phyloP scores from a whole-genome alignment of 495 filamentous ascomycete species.

The Astrothelium subdiscretum region DNA sequence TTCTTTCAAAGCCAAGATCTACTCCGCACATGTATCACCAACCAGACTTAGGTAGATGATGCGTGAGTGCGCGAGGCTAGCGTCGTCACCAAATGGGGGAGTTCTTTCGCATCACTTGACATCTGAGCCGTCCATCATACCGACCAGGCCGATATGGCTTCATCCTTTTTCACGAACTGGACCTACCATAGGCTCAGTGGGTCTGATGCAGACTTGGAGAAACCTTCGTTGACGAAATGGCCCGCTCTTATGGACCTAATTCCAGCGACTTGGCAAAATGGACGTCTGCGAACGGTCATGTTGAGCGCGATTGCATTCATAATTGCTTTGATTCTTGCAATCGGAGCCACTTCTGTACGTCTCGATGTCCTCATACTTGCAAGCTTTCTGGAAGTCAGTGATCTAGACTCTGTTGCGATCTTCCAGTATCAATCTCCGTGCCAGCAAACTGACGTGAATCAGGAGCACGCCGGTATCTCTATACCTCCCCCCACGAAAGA shows the following conservation, averaged over 20 bases:
- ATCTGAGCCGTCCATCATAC: not conserved
- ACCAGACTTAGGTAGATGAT: too few relatives aligned
- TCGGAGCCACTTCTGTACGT: not conserved
- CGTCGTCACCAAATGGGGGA: too few relatives aligned
- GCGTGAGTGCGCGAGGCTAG: too few relatives aligned
- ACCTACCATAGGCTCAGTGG: not conserved
- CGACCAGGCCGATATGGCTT: not conserved
- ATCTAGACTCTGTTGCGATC: not conserved
- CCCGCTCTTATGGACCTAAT: not conserved
- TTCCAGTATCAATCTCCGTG: not conserved
- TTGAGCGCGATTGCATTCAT: not conserved
- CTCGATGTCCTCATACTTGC: not conserved
- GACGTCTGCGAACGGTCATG: not conserved
- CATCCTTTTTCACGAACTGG: not conserved
- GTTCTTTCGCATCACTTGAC: too few relatives aligned
- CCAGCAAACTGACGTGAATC: not conserved
- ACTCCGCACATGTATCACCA: too few relatives aligned
- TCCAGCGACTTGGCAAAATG: not conserved
- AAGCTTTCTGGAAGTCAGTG: not conserved
- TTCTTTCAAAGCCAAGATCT: too few relatives aligned
- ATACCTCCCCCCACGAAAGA: not conserved
- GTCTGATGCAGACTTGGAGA: not conserved
- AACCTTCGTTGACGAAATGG: not conserved
- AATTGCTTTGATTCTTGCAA: not conserved
- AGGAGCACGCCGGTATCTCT: not conserved